Conservation (phyloP, 352 stramenopile species). For the Pythium scleroteichum region DNA sequence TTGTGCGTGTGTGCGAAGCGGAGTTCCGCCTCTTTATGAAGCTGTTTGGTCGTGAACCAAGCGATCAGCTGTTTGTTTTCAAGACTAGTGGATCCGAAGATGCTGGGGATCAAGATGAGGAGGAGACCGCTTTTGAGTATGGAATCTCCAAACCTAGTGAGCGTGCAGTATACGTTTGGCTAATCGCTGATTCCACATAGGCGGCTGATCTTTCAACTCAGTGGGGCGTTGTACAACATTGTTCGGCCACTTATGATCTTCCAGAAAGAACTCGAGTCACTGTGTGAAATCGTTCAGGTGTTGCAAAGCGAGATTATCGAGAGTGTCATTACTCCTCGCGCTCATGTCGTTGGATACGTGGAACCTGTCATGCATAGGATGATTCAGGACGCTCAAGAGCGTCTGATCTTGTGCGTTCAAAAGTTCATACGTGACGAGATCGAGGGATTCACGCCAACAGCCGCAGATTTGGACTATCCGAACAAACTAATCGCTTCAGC, state of each 20-base stretch:
- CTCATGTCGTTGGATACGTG: constrained; percentile 47
- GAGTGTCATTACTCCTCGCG: constrained; percentile 56
- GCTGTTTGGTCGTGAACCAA: constrained; percentile 65
- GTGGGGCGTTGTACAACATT: constrained; percentile 69
- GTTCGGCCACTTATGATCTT: constrained; percentile 64
- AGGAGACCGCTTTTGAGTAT: constrained; percentile 70
- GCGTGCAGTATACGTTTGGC: neutral
- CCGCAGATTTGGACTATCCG: constrained; percentile 69
- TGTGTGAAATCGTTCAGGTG: constrained; percentile 83
- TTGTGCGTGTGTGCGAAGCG: constrained; percentile 72
- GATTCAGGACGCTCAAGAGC: constrained; percentile 83
- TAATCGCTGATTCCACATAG: constrained; percentile 30
- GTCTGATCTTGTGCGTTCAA: constrained; percentile 81
- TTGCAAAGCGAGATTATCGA: constrained; percentile 79
- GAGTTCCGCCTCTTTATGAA: constrained; percentile 75
- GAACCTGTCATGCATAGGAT: constrained; percentile 83
- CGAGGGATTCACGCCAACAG: constrained; percentile 61
- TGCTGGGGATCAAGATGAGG: constrained; percentile 38
- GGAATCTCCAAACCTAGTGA: constrained; percentile 10
- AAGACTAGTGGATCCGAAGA: constrained; percentile 30
- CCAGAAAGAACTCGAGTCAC: constrained; percentile 72
- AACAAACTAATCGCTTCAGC: constrained; percentile 51
- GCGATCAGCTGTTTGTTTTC: constrained; percentile 56
- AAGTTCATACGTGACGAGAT: constrained; percentile 87
- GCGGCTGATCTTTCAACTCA: constrained; percentile 77